phyloP scores from a whole-genome alignment of 140 eudicot species.

The Senecio squalidus region DNA sequence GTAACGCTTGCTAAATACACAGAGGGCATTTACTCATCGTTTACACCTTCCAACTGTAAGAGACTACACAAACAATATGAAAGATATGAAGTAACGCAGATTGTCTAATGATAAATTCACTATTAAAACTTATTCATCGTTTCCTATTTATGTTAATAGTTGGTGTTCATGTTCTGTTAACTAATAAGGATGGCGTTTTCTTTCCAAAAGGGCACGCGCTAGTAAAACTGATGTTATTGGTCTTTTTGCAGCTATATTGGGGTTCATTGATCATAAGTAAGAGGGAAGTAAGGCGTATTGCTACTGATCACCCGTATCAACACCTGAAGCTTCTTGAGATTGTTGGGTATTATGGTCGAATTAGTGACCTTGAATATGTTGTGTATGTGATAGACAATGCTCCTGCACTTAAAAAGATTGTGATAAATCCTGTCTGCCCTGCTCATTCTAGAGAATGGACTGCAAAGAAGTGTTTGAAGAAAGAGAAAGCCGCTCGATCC shows the following conservation, averaged over 20 bases:
- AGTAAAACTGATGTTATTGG: no score
- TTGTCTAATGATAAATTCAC: no score
- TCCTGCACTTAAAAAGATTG: constrained; percentile 4
- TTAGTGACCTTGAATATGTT: constrained; percentile 30
- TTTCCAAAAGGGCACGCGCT: background rate
- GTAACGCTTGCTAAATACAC: no score
- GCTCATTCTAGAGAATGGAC: background rate
- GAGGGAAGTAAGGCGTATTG: constrained; percentile 21
- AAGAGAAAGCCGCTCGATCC: constrained; percentile 23
- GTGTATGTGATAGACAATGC: constrained; percentile 22
- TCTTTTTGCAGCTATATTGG: constrained; percentile 28
- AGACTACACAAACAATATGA: no score
- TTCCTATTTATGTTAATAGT: no score
- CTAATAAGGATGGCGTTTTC: background rate
- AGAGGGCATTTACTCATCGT: no score
- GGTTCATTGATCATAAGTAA: constrained; percentile 14
- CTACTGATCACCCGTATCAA: constrained; percentile 12
- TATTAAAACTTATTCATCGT: no score
- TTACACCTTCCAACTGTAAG: no score
- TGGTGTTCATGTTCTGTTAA: background rate
- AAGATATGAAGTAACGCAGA: no score
- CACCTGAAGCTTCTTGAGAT: constrained; percentile 29
- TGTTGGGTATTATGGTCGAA: constrained; percentile 35
- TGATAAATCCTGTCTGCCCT: constrained; percentile 2
- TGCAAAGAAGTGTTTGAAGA: background rate